Conservation (phyloP, 2,329 filamentous ascomycete genomes). For the Colletotrichum falcatum region DNA sequence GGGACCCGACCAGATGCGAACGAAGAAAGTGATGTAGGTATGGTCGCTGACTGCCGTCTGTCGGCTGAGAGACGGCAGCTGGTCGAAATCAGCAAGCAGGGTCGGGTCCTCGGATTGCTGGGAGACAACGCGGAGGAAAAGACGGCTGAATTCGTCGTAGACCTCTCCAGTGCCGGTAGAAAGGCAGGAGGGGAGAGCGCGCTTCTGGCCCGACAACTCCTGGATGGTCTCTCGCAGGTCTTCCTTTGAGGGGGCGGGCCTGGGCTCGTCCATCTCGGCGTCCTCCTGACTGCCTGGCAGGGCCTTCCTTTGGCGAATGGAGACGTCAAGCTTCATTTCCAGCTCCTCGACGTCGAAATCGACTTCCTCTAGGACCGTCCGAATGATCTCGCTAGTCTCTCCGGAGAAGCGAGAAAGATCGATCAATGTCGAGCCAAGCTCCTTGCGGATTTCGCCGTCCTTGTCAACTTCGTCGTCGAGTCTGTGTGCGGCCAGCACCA, state of each 20-base stretch:
- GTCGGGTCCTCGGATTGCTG: slow-evolving; percentile 54
- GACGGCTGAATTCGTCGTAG: slow-evolving; percentile 69
- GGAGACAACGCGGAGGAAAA: slow-evolving; percentile 67
- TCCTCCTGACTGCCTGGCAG: slow-evolving; percentile 64
- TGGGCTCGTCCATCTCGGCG: slow-evolving; percentile 59
- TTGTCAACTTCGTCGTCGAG: slow-evolving; percentile 66
- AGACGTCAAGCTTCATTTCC: slow-evolving; percentile 79
- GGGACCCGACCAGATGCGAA: slow-evolving; percentile 78
- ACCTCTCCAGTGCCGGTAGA: slow-evolving; percentile 61
- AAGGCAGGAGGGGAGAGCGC: slow-evolving; percentile 63
- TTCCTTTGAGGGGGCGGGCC: slow-evolving; percentile 48
- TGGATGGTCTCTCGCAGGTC: slow-evolving; percentile 56
- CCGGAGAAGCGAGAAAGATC: slow-evolving; percentile 70
- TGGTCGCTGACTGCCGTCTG: slow-evolving; percentile 68
- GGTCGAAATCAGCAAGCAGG: slow-evolving; percentile 64
- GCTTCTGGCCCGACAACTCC: slow-evolving; percentile 53
- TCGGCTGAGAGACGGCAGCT: slow-evolving; percentile 65
- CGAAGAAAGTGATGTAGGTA: slow-evolving; percentile 81
- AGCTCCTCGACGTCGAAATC: slow-evolving; percentile 80
- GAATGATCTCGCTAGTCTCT: slow-evolving; percentile 71
- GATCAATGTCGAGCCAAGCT: slow-evolving; percentile 76
- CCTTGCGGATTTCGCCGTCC: slow-evolving; percentile 68
- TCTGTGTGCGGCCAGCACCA: slow-evolving; percentile 71
- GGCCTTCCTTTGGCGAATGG: slow-evolving; percentile 69
- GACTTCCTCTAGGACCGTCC: slow-evolving; percentile 73